These are phyloP conservation scores for Erythrophleum fordii DNA, from an alignment of 306 rosid species.

Conservation along the genomic window DNA sequence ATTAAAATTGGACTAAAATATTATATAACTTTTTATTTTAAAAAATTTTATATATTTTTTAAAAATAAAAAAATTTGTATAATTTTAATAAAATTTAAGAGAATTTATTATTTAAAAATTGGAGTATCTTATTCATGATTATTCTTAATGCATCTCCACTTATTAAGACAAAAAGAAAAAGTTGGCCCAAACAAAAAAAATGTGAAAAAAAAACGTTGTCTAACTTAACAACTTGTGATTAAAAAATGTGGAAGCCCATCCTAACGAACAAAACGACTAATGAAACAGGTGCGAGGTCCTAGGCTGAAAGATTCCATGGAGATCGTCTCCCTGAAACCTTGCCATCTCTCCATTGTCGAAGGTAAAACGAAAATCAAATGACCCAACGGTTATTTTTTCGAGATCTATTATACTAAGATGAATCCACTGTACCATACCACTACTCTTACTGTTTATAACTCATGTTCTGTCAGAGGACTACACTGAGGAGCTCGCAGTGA, in stretches of 20 bases:
- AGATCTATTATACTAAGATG: neutral
- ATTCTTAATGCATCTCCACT: too few relatives aligned
- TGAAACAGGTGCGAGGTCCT: conserved; percentile 72
- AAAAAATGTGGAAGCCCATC: neutral
- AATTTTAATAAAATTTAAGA: too few relatives aligned
- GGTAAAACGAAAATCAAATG: conserved; percentile 48
- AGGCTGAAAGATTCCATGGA: conserved; percentile 78
- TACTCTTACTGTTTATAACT: neutral
- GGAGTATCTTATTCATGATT: too few relatives aligned
- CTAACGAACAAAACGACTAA: conserved; percentile 32
- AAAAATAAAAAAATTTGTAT: too few relatives aligned
- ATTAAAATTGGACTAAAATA: too few relatives aligned
- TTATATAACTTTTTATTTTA: too few relatives aligned
- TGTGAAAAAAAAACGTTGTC: neutral
- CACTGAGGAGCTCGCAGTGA: conserved; percentile 71
- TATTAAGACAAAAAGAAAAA: too few relatives aligned
- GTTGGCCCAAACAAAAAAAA: too few relatives aligned
- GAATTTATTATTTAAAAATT: too few relatives aligned
- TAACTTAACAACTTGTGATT: conserved; percentile 13
- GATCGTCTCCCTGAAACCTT: conserved; percentile 80
- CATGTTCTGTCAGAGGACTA: conserved; percentile 57
- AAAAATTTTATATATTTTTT: too few relatives aligned
- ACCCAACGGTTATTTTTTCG: neutral
- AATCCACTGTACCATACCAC: conserved; percentile 15
- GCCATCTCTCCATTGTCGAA: conserved; percentile 71